These are phyloP conservation scores for Syncephalastrum sp. DNA, from an alignment of 371 early-diverging fungal genomes.

Conservation along the genomic window DNA sequence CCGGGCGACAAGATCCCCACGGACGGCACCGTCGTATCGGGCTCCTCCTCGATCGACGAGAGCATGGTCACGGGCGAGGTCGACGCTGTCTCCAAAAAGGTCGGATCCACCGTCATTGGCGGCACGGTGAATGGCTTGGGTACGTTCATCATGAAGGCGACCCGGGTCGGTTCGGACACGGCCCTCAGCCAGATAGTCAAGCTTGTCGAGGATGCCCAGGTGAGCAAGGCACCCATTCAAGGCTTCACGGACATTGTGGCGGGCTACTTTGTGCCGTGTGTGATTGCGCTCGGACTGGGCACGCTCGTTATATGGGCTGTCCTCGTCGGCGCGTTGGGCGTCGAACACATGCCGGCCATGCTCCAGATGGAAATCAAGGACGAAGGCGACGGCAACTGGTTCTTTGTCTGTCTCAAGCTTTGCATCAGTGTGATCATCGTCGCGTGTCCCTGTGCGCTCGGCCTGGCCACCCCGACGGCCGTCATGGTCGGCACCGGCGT, in stretches of 20 bases:
- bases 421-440: constrained; percentile 95
- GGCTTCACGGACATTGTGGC: constrained; percentile 82
- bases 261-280: constrained; percentile 87
- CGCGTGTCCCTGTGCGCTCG: constrained; percentile 96
- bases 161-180: constrained; percentile 81
- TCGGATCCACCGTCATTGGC: constrained; percentile 75
- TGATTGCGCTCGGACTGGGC: constrained; percentile 66
- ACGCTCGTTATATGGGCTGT: constrained; percentile 84
- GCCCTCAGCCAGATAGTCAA: constrained; percentile 84
- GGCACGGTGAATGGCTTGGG: constrained; percentile 92
- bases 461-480: constrained; percentile 95
- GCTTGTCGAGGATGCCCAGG: constrained; percentile 88
- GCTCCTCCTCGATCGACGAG: constrained; percentile 91
- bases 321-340: constrained; percentile 46
- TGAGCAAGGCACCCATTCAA: constrained; percentile 86
- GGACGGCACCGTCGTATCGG: constrained; percentile 88
- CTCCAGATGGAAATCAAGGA: constrained; percentile 50
- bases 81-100: constrained; percentile 79
- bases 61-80: constrained; percentile 98
- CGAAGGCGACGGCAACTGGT: constrained; percentile 63
- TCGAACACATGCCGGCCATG: constrained; percentile 51
- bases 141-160: constrained; percentile 70
- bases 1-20: constrained; percentile 95
- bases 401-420: constrained; percentile 83
- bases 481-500: constrained; percentile 98